Evolutionary conservation across 495 filamentous ascomycete species (phyloP).

Genomic region (Pyrenula massariospora): DNA sequence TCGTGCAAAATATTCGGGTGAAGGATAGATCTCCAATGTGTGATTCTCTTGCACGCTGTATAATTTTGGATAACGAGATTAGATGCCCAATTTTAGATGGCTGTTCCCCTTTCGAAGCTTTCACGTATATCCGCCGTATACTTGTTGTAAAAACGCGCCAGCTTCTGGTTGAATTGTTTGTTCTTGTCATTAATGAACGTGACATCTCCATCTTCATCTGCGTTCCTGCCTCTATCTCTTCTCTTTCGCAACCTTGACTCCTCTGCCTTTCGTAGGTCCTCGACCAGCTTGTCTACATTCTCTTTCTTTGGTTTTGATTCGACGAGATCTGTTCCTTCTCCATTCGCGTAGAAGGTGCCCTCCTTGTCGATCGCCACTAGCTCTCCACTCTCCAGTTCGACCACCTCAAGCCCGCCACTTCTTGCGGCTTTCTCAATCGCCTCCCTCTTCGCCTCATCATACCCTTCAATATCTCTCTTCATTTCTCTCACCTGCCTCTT

Average conservation of each 20-base stretch:
- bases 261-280: conserved; percentile 79
- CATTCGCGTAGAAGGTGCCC: conserved; percentile 80
- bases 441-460: conserved; percentile 74
- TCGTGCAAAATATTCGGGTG: too few species aligned
- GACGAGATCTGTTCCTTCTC: conserved; percentile 66
- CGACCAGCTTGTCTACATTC: conserved; percentile 81
- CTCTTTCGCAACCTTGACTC: conserved; percentile 75
- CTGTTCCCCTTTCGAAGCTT: conserved; percentile 93
- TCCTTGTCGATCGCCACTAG: conserved; percentile 85
- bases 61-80: too few species aligned
- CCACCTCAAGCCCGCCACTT: conserved; percentile 72
- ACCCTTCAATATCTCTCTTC: conserved; percentile 55
- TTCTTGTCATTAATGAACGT: conserved; percentile 99
- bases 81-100: too few species aligned
- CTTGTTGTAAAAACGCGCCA: conserved; percentile 93
- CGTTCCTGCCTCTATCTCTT: conserved; percentile 51
- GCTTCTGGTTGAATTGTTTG: conserved; percentile 97
- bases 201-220: conserved; percentile 73
- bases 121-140: conserved; percentile 96
- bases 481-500: conserved; percentile 68
- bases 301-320: conserved; percentile 82
- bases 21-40: too few species aligned
- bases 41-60: too few species aligned
- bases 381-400: conserved; percentile 90
- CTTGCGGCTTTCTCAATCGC: conserved; percentile 74